Percentiles rank a stretch among this genome's conserved stretches.
These are phyloP conservation scores for Eragrostis curvula DNA, from an alignment of 176 grass and related monocot species.

Conservation along the genomic window DNA sequence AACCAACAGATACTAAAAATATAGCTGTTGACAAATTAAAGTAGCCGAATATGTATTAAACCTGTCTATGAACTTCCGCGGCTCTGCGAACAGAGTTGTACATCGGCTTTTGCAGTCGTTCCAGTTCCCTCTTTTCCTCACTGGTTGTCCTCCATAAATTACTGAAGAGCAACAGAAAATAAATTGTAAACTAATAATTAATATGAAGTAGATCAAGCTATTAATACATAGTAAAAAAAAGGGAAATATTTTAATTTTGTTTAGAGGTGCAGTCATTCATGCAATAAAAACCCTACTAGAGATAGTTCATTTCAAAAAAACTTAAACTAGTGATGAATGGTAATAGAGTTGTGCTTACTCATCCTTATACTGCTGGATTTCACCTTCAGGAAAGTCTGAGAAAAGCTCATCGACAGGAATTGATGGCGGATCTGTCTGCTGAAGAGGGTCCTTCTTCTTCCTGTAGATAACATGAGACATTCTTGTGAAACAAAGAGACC, in stretches of 20 bases:
- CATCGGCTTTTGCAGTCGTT: constrained; percentile 84
- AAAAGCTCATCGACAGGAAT: constrained; percentile 94
- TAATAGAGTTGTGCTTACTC: constrained; percentile 61
- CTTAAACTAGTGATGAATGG: not conserved
- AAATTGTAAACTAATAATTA: too few relatives aligned
- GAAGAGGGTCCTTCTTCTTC: constrained; percentile 81
- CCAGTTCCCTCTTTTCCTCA: constrained; percentile 93
- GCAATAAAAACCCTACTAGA: not conserved
- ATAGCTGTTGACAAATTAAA: constrained; percentile 12
- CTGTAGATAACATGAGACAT: constrained; percentile 40
- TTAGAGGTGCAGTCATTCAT: constrained; percentile 16
- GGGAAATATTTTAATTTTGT: constrained; percentile 9
- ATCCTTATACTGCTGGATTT: constrained; percentile 89
- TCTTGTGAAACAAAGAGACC: constrained; percentile 17
- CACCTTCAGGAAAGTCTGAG: constrained; percentile 81
- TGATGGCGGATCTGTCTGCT: constrained; percentile 91
- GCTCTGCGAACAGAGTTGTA: constrained; percentile 88
- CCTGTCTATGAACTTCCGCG: constrained; percentile 99
- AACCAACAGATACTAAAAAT: constrained; percentile 26
- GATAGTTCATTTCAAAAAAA: not conserved
- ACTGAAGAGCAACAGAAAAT: constrained; percentile 33
- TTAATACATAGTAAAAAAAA: not conserved
- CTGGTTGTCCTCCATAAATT: constrained; percentile 94
- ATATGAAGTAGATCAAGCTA: not conserved
- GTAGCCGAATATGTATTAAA: constrained; percentile 24